Evolutionary conservation across 768 basidiomycete genomes (phyloP).

Genomic region (Lactarius deliciosus): DNA sequence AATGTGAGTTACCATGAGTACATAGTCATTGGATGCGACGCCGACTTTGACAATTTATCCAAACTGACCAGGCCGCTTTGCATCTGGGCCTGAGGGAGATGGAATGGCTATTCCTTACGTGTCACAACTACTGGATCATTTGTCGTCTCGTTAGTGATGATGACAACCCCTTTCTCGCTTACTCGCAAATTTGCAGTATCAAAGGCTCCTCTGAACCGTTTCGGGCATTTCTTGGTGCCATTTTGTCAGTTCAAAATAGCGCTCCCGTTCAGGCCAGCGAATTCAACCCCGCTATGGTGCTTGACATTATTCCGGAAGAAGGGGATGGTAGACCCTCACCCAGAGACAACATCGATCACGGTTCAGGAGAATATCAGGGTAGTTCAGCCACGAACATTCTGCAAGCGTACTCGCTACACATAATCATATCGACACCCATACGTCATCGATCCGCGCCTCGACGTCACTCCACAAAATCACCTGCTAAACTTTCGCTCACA

Average conservation of each 20-base stretch:
- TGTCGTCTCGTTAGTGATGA: slow-evolving; percentile 1
- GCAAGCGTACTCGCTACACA: too few relatives aligned
- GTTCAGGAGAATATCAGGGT: background rate
- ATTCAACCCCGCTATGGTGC: background rate
- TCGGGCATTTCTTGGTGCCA: slow-evolving; percentile 4
- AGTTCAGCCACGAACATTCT: too few relatives aligned
- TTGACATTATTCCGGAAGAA: background rate
- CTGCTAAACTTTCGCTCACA: too few relatives aligned
- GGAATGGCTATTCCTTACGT: slow-evolving; percentile 6
- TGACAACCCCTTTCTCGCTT: background rate
- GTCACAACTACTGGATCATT: slow-evolving; percentile 8
- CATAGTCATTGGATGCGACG: background rate
- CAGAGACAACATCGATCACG: background rate
- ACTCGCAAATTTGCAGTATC: background rate
- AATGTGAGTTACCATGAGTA: background rate
- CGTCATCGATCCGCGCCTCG: too few relatives aligned
- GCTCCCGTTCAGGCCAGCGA: background rate
- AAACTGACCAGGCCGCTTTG: background rate
- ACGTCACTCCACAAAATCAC: too few relatives aligned
- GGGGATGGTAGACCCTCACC: background rate
- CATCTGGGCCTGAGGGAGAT: background rate
- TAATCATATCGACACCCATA: too few relatives aligned
- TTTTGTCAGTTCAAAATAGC: background rate
- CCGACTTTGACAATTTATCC: too few relatives aligned
- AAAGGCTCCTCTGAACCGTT: background rate